Conservation (phyloP, 768 basidiomycete genomes). For the Boletus reticulatus region DNA sequence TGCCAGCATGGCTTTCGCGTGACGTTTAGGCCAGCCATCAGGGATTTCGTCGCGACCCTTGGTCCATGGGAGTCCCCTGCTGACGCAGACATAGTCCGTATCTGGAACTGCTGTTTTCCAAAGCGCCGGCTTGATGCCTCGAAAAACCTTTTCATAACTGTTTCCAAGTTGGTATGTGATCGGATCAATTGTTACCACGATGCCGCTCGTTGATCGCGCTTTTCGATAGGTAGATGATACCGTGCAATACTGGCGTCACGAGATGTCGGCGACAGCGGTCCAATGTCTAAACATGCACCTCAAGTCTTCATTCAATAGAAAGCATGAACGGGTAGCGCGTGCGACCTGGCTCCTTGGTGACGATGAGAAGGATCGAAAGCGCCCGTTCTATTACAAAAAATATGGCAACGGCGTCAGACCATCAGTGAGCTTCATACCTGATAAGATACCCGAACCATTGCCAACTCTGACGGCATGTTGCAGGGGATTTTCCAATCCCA, state of each 20-base stretch:
- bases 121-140: not conserved
- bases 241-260: not conserved
- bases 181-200: not conserved
- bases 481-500: conserved; percentile 5
- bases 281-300: not conserved
- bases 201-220: no score
- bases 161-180: conserved; percentile 1
- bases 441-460: no score
- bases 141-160: not conserved
- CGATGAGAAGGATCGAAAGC: conserved; percentile 2
- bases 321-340: not conserved
- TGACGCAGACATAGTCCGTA: not conserved
- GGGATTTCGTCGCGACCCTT: not conserved
- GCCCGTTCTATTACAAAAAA: not conserved
- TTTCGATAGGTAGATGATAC: not conserved
- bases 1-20: not conserved
- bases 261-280: not conserved
- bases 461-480: not conserved
- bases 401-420: not conserved
- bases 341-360: not conserved
- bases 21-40: not conserved
- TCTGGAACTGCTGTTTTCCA: not conserved
- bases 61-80: not conserved
- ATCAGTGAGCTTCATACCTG: not conserved
- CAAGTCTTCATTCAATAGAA: not conserved